Conservation (phyloP, 192 early-diverging fungal species). For the Chytriomyces confervae region DNA sequence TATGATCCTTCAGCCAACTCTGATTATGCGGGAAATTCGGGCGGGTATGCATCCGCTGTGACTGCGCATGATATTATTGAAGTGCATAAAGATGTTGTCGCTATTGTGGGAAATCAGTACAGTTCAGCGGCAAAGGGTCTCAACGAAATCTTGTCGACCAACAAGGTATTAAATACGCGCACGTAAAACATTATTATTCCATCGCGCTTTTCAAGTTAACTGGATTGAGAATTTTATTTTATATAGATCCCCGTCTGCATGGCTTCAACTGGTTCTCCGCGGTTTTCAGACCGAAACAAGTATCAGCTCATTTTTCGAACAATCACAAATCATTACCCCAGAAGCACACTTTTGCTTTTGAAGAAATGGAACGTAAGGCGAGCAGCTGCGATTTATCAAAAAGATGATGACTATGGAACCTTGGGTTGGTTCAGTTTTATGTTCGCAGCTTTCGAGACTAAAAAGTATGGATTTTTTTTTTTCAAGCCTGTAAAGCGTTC, state of each 20-base stretch:
- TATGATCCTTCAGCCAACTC: neutral
- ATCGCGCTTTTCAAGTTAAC: too few relatives aligned
- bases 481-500: too few relatives aligned
- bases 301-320: constrained; percentile 4
- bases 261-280: neutral
- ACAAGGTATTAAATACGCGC: too few relatives aligned
- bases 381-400: constrained; percentile 20
- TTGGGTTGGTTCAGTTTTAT: neutral
- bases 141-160: neutral
- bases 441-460: too few relatives aligned
- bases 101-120: constrained; percentile 12
- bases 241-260: too few relatives aligned
- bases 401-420: constrained; percentile 11
- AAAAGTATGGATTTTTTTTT: too few relatives aligned
- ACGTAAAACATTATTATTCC: too few relatives aligned
- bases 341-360: neutral
- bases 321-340: neutral
- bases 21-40: constrained; percentile 7
- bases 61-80: constrained; percentile 19
- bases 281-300: neutral
- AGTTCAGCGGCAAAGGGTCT: neutral
- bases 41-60: constrained; percentile 9
- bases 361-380: constrained; percentile 17
- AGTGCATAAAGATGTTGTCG: constrained; percentile 5
- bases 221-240: too few relatives aligned